Percentiles rank a stretch among this genome's conserved stretches.
Evolutionary conservation across 176 grass and related monocot genomes (phyloP).

Genomic region (Eleusine indica): DNA sequence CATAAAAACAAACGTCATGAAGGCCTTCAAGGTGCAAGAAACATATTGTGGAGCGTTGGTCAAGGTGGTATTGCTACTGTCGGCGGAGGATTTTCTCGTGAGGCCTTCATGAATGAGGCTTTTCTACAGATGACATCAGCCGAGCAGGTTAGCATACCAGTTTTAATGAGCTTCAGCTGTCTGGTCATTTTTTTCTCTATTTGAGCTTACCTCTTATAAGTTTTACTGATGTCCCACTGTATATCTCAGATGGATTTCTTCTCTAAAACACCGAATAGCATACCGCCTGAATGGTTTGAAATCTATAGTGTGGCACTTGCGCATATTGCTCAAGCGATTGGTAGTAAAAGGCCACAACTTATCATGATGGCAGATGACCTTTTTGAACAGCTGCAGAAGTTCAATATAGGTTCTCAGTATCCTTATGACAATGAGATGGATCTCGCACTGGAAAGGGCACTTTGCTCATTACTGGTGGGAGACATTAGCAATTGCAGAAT

Average conservation of each 20-base stretch:
- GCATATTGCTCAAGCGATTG: constrained; percentile 85
- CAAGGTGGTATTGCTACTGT: constrained; percentile 72
- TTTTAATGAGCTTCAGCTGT: constrained; percentile 6
- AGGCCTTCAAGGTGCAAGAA: constrained; percentile 72
- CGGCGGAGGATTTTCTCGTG: constrained; percentile 92
- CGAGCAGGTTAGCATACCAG: constrained; percentile 65
- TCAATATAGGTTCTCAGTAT: constrained; percentile 63
- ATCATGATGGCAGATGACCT: constrained; percentile 74
- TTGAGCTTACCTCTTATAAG: not conserved
- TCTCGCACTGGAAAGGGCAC: constrained; percentile 74
- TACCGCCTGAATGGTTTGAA: constrained; percentile 89
- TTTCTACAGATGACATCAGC: constrained; percentile 80
- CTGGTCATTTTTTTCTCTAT: not conserved
- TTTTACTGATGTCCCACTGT: constrained; percentile 36
- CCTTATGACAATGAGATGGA: constrained; percentile 52
- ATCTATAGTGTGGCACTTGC: constrained; percentile 88
- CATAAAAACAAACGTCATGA: constrained; percentile 73
- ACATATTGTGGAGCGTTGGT: constrained; percentile 88
- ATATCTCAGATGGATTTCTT: constrained; percentile 78
- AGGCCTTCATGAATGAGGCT: constrained; percentile 87
- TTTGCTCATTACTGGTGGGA: constrained; percentile 86
- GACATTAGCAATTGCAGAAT: constrained; percentile 73
- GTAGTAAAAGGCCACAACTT: constrained; percentile 72
- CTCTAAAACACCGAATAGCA: constrained; percentile 81
- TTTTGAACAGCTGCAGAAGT: constrained; percentile 82